Percentiles rank a stretch among this genome's conserved stretches.
phyloP scores from a whole-genome alignment of 2,329 filamentous ascomycete species.

The Talaromyces sp. region DNA sequence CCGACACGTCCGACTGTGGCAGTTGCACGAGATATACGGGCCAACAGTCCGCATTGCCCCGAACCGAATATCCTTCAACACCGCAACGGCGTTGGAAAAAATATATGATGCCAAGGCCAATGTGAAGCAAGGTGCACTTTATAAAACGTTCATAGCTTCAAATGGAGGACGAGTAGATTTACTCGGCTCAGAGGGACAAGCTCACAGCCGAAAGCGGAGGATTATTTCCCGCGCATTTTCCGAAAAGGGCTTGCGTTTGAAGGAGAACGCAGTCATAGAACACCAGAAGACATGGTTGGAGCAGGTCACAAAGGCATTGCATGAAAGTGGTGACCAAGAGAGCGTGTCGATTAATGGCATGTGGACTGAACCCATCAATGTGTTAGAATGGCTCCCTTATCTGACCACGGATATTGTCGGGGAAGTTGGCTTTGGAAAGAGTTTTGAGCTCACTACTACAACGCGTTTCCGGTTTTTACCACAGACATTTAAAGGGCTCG shows the following conservation, averaged over 20 bases:
- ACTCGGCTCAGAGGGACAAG: not conserved
- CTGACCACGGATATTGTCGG: not conserved
- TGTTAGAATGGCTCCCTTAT: slow-evolving; percentile 10
- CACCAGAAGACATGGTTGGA: not conserved
- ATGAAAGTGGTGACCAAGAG: not conserved
- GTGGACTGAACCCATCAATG: not conserved
- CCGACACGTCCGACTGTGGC: not conserved
- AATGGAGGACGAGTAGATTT: not conserved
- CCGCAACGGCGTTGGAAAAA: not conserved
- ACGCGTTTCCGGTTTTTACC: not conserved
- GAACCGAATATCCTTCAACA: not conserved
- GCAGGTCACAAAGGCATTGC: not conserved
- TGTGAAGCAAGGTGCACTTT: not conserved
- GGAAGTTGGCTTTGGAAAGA: not conserved
- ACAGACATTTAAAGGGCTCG: not conserved
- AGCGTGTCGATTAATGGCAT: too few species aligned
- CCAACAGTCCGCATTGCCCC: not conserved
- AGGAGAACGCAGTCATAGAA: not conserved
- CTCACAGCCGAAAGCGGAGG: not conserved
- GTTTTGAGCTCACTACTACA: not conserved
- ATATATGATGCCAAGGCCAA: not conserved
- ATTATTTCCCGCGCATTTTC: not conserved
- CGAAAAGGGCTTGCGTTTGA: not conserved
- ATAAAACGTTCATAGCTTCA: not conserved
- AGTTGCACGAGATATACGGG: not conserved